Percentiles rank a stretch among this genome's conserved stretches.
Evolutionary conservation across 2,329 filamentous ascomycete genomes (phyloP).

Genomic region (Beauveria scarabaeidicola): DNA sequence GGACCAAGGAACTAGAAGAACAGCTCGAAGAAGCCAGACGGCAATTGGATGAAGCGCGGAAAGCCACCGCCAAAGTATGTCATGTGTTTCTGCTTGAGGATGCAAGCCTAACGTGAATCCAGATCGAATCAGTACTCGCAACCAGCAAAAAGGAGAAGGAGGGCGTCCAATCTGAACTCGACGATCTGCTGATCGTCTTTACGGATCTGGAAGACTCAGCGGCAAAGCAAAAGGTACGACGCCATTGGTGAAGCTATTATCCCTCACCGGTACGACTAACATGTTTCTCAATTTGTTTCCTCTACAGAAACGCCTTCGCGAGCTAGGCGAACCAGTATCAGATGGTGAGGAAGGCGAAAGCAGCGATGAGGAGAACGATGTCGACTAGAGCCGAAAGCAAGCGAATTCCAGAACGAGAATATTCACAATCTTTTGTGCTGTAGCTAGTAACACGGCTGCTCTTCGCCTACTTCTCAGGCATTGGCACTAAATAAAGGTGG

Average conservation of each 20-base stretch:
- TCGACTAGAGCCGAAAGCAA: slow-evolving; percentile 29
- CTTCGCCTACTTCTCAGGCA: background rate
- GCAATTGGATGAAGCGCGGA: slow-evolving; percentile 15
- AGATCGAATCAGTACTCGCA: slow-evolving; percentile 25
- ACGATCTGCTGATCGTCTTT: slow-evolving; percentile 75
- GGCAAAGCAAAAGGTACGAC: slow-evolving; percentile 61
- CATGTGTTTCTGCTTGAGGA: background rate
- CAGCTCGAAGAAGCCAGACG: slow-evolving; percentile 18
- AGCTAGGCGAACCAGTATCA: slow-evolving; percentile 62
- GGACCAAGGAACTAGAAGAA: slow-evolving; percentile 19
- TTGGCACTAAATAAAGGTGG: background rate
- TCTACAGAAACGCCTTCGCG: slow-evolving; percentile 48
- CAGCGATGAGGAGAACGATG: slow-evolving; percentile 47
- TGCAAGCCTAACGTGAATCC: background rate
- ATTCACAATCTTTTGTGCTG: background rate
- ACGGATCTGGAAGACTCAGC: slow-evolving; percentile 72
- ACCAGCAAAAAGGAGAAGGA: slow-evolving; percentile 54
- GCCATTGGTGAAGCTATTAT: background rate
- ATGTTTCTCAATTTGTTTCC: background rate
- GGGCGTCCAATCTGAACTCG: slow-evolving; percentile 61
- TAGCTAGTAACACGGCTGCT: background rate
- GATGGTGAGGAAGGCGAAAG: slow-evolving; percentile 65
- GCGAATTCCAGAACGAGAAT: background rate
- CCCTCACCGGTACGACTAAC: background rate
- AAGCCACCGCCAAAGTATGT: slow-evolving; percentile 21